A percentile compares a stretch with the other conserved stretches of the same genome.
Evolutionary conservation across 2,329 filamentous ascomycete genomes (phyloP).

Genomic region (Pseudogymnoascus sp.): DNA sequence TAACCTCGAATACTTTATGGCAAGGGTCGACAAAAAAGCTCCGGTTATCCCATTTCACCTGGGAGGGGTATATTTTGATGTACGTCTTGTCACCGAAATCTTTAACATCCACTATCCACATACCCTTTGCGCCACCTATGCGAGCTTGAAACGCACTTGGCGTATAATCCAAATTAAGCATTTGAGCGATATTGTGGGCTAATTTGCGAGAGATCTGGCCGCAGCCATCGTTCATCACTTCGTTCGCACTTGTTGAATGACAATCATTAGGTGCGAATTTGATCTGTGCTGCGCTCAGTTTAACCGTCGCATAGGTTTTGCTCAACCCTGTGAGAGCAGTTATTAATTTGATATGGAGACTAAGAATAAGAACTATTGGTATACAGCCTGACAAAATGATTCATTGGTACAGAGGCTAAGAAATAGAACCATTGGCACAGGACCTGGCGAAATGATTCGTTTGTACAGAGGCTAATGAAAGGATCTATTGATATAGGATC

Average conservation of each 20-base stretch:
- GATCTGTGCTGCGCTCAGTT: no score
- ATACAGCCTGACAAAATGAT: neutral
- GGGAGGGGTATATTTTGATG: constrained; percentile 60
- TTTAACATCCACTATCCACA: constrained; percentile 57
- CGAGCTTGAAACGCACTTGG: constrained; percentile 62
- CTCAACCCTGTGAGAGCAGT: constrained; percentile 11
- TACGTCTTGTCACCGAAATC: constrained; percentile 42
- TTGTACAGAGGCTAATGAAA: neutral
- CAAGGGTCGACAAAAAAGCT: constrained; percentile 28
- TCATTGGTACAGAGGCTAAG: neutral
- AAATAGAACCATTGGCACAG: neutral
- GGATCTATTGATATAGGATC: neutral
- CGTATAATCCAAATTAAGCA: constrained; percentile 41
- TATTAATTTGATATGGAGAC: neutral
- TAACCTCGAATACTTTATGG: constrained; percentile 59
- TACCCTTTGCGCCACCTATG: constrained; percentile 64
- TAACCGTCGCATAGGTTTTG: constrained; percentile 39
- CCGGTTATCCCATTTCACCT: constrained; percentile 56
- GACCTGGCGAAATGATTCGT: neutral
- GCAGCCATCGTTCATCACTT: constrained; percentile 60
- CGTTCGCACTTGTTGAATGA: constrained; percentile 29
- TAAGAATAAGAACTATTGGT: neutral
- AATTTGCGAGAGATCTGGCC: constrained; percentile 54
- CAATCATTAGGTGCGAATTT: no score
- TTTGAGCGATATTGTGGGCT: constrained; percentile 41